Conservation (phyloP, 2,329 filamentous ascomycete genomes). For the Cercospora zeina region DNA sequence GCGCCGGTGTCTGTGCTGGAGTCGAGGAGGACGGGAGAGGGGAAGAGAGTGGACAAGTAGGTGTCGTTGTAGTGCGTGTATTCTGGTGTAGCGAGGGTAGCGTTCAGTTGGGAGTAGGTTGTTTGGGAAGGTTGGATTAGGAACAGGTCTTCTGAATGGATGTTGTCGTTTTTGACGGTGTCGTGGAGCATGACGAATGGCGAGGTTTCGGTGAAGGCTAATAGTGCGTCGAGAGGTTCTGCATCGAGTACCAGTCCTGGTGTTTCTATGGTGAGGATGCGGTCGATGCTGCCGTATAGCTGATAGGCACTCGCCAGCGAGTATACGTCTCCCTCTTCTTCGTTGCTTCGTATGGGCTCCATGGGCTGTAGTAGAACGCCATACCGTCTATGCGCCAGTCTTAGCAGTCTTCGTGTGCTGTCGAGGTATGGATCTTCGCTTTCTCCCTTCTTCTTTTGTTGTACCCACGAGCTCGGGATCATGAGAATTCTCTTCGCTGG, state of each 20-base stretch:
- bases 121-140: slow-evolving; percentile 33
- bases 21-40: slow-evolving; percentile 34
- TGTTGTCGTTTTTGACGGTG: slow-evolving; percentile 31
- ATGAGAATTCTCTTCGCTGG: slow-evolving; percentile 49
- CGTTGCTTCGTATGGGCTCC: slow-evolving; percentile 40
- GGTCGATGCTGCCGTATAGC: slow-evolving; percentile 47
- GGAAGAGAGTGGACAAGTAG: slow-evolving; percentile 38
- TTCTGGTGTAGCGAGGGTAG: slow-evolving; percentile 22
- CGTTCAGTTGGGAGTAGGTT: slow-evolving; percentile 26
- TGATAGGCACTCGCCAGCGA: slow-evolving; percentile 50
- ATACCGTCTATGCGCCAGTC: slow-evolving; percentile 50
- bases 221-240: slow-evolving; percentile 47
- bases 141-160: slow-evolving; percentile 40
- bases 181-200: slow-evolving; percentile 38
- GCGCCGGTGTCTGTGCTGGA: slow-evolving; percentile 29
- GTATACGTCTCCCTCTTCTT: slow-evolving; percentile 37
- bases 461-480: slow-evolving; percentile 47
- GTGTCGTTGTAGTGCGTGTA: slow-evolving; percentile 31
- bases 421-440: slow-evolving; percentile 46
- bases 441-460: slow-evolving; percentile 38
- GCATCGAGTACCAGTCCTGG: slow-evolving; percentile 51
- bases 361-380: slow-evolving; percentile 49
- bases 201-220: slow-evolving; percentile 37
- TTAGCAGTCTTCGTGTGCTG: slow-evolving; percentile 48
- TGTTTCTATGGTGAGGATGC: slow-evolving; percentile 48